Evolutionary conservation across 2,329 filamentous ascomycete species (phyloP).

Genomic region (Biscogniauxia mediterranea): DNA sequence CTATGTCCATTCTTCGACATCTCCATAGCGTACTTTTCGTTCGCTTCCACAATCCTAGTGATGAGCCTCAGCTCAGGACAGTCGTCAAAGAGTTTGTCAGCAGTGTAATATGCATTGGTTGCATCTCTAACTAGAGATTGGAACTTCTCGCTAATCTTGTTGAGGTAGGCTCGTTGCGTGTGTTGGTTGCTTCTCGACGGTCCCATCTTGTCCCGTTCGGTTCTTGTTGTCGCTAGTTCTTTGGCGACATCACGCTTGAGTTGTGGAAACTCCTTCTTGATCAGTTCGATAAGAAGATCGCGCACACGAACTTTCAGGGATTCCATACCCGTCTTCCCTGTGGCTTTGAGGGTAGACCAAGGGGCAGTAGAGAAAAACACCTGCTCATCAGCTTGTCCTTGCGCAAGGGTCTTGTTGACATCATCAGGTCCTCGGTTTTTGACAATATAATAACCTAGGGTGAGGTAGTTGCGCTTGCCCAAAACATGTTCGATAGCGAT

Average conservation of each 20-base stretch:
- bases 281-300: slow-evolving; percentile 39
- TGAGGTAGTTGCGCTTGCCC: slow-evolving; percentile 40
- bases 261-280: slow-evolving; percentile 34
- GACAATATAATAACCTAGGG: slow-evolving; percentile 49
- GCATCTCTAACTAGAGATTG: slow-evolving; percentile 25
- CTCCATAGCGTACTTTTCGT: slow-evolving; percentile 20
- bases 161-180: slow-evolving; percentile 28
- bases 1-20: slow-evolving; percentile 31
- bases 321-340: slow-evolving; percentile 22
- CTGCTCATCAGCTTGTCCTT: slow-evolving; percentile 35
- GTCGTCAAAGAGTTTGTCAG: slow-evolving; percentile 17
- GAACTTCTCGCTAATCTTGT: slow-evolving; percentile 29
- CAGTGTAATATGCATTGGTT: slow-evolving; percentile 25
- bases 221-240: slow-evolving; percentile 12
- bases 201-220: slow-evolving; percentile 22
- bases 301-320: slow-evolving; percentile 37
- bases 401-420: slow-evolving; percentile 26
- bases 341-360: slow-evolving; percentile 32
- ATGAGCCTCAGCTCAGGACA: slow-evolving; percentile 27
- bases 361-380: slow-evolving; percentile 37
- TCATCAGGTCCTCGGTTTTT: slow-evolving; percentile 48
- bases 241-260: slow-evolving; percentile 25
- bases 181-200: slow-evolving; percentile 23
- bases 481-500: slow-evolving; percentile 41
- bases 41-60: slow-evolving; percentile 29